Base-by-base conservation (phyloP, 1,139 yeast genomes). In the Magnusiomyces suaveolens region DNA sequence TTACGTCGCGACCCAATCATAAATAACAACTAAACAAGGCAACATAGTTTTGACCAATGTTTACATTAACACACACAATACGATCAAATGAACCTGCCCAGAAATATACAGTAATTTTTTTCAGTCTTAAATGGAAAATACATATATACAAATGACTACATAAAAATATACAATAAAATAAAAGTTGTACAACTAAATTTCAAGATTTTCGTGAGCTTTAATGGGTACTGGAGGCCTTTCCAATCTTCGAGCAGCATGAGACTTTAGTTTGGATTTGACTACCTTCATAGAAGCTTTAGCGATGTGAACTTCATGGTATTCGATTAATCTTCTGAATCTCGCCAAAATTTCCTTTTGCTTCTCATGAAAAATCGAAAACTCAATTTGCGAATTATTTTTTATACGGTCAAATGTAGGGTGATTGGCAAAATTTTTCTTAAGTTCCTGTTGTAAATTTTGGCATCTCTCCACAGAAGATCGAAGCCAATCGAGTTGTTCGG, bases 271-370 rank as follows among this genome's bases (percentile, higher is more conserved):
- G n/a, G 36, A 38, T 39, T 46, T 46, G 26, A 41, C 18, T 2
- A 24, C 46, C 12, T 51, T 46, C 18, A 46, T 51, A 20, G 50
- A 25, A 4, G 50, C 46, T 23, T 51, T 51, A 26, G 47, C 36
- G 26, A 51, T 46, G 25, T 51, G 46, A 16, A 36, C 29, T 44
- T 51, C 50, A 46, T 51, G 53, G 24, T 46, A 46, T 38, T 46
- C 50, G 20, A 51, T 46, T 20, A 41, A 21, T 38, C 46, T 46
- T 36, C 53, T 43, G 21, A 33, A 46, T 32, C 38, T 26, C n/a
- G 26, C 20, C 16, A 46, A 46, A n/a, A 46, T 51, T 23, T 46
- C 50, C 46, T 51, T 51, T 24, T 46, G 53, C 29, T 38, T 46
- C 29, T 51, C 50, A 38, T 51, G 50, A 36, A 29, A 51, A 25